phyloP scores from a whole-genome alignment of 768 basidiomycete species.

The Leccinum obscurum region DNA sequence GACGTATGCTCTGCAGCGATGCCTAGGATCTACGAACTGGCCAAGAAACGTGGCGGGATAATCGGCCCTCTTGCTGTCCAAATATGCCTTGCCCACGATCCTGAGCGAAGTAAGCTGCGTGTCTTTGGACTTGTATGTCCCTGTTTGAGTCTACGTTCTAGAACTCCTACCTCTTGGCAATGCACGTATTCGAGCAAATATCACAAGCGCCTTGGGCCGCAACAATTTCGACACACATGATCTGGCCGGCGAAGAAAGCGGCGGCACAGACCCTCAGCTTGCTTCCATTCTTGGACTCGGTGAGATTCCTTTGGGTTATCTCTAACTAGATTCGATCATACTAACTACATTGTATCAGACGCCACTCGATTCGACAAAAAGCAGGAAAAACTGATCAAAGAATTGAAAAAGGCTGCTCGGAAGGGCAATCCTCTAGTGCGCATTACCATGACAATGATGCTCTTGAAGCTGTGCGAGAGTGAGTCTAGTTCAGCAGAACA shows the following conservation, averaged over 20 bases:
- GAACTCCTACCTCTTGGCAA: conserved; percentile 12
- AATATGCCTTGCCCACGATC: conserved; percentile 14
- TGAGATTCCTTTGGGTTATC: not conserved
- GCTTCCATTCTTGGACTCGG: conserved; percentile 20
- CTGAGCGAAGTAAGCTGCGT: conserved; percentile 2
- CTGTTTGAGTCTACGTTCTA: not conserved
- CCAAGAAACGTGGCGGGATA: conserved; percentile 3
- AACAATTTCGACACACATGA: not conserved
- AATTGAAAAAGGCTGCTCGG: conserved; percentile 8
- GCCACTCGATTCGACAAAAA: not conserved
- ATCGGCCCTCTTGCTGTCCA: conserved; percentile 24
- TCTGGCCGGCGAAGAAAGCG: not conserved
- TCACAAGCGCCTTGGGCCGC: conserved; percentile 15
- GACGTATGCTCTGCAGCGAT: conserved; percentile 5
- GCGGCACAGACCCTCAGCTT: not conserved
- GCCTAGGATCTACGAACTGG: conserved; percentile 17
- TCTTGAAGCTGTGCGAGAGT: too few relatives aligned
- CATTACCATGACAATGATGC: conserved; percentile 23
- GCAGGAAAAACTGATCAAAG: conserved; percentile 15
- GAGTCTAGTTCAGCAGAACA: too few relatives aligned
- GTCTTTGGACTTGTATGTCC: not conserved
- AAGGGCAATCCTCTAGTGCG: conserved; percentile 10
- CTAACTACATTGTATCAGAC: conserved; percentile 4
- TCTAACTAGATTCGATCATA: not conserved
- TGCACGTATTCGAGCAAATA: conserved; percentile 15